Evolutionary conservation across 805 yeast genomes (phyloP).

Genomic region (Kodamaea hsintzibuensis): DNA sequence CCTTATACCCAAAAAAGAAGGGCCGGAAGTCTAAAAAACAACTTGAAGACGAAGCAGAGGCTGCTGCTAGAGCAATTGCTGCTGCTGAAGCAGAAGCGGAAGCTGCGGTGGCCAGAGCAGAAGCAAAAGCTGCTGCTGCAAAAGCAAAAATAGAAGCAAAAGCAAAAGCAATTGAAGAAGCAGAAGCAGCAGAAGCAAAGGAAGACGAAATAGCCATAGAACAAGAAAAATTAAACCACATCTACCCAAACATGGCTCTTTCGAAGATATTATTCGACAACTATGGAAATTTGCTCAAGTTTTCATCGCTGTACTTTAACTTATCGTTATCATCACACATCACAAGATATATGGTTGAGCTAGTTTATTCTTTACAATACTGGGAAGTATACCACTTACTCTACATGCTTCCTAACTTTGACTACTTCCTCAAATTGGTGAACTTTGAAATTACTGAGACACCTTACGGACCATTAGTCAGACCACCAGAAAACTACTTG

Average conservation of each 20-base stretch:
- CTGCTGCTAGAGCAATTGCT: slow-evolving; percentile 1
- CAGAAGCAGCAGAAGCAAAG: neutral
- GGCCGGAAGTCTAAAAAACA: slow-evolving; percentile 7
- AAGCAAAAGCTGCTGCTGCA: slow-evolving; percentile 8
- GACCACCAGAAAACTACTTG: slow-evolving; percentile 41
- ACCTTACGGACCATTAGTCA: slow-evolving; percentile 38
- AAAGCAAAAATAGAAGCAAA: slow-evolving; percentile 7
- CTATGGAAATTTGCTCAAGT: slow-evolving; percentile 28
- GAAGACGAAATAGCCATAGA: slow-evolving; percentile 5
- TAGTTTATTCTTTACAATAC: slow-evolving; percentile 39
- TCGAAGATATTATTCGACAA: slow-evolving; percentile 42
- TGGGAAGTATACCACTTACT: slow-evolving; percentile 48
- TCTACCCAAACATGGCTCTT: slow-evolving; percentile 38
- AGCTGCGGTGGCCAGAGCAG: slow-evolving; percentile 15
- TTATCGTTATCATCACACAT: slow-evolving; percentile 38
- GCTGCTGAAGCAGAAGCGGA: slow-evolving; percentile 18
- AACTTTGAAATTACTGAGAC: slow-evolving; percentile 38
- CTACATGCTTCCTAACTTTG: slow-evolving; percentile 31
- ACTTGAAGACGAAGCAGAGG: slow-evolving; percentile 10
- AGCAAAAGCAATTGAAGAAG: slow-evolving; percentile 4
- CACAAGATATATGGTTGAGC: slow-evolving; percentile 40
- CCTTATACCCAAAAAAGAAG: slow-evolving; percentile 8
- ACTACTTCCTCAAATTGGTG: slow-evolving; percentile 33
- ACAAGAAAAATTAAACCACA: slow-evolving; percentile 5
- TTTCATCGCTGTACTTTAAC: slow-evolving; percentile 38